phyloP scores from a whole-genome alignment of 2,329 filamentous ascomycete genomes.

The Colletotrichum orchidophilum region DNA sequence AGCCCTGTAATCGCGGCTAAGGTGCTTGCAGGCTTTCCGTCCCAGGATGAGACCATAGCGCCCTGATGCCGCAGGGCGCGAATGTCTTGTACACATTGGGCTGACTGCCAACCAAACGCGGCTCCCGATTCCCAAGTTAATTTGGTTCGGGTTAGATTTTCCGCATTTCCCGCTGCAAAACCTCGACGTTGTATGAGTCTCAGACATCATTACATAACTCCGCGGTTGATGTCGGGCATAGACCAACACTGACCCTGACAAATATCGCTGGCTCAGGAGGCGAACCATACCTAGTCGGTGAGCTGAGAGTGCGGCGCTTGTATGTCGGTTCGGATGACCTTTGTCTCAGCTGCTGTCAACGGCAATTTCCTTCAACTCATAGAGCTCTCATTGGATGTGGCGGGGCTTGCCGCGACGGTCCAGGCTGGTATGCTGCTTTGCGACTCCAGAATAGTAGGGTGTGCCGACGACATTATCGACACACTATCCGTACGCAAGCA shows the following conservation, averaged over 20 bases:
- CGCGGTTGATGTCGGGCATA: not conserved
- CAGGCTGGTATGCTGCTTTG: not conserved
- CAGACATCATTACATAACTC: not conserved
- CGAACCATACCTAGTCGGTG: too few species aligned
- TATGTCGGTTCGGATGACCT: not conserved
- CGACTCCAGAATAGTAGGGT: not conserved
- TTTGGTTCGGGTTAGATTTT: too few species aligned
- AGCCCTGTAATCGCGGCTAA: not conserved
- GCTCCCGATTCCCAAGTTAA: not conserved
- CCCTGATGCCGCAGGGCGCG: not conserved
- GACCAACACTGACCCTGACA: not conserved
- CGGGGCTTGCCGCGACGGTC: constrained; percentile 11
- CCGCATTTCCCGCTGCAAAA: not conserved
- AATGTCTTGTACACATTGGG: not conserved
- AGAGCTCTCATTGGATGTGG: constrained; percentile 13
- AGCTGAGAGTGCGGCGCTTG: not conserved
- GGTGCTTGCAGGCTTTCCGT: not conserved
- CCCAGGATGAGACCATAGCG: not conserved
- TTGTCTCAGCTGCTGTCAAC: constrained; percentile 2
- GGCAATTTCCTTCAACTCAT: not conserved
- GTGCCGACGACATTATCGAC: not conserved
- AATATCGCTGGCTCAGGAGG: not conserved
- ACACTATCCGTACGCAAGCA: too few species aligned
- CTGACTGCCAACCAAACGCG: not conserved
- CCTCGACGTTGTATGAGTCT: not conserved